phyloP scores from a whole-genome alignment of 208 protist genomes.

The Trypanosoma avium region DNA sequence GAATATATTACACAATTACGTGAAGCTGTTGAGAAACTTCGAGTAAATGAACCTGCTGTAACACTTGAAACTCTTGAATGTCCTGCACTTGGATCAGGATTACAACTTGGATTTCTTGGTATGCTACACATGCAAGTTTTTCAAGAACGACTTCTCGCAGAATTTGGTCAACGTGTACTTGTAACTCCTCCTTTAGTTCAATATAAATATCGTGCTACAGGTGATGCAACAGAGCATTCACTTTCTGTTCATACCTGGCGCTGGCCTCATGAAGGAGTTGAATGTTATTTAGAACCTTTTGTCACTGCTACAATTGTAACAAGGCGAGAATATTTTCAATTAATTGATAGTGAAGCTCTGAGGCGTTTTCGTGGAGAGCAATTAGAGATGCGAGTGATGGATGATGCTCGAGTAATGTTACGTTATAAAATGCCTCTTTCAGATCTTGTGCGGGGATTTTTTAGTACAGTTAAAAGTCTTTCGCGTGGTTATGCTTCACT shows the following conservation, averaged over 20 bases:
- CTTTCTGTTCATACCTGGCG: slow-evolving; percentile 79
- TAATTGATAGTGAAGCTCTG: slow-evolving; percentile 81
- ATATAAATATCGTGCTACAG: slow-evolving; percentile 74
- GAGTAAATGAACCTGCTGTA: slow-evolving; percentile 95
- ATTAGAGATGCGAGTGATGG: slow-evolving; percentile 72
- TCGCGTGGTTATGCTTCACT: slow-evolving; percentile 94
- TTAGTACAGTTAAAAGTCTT: slow-evolving; percentile 89
- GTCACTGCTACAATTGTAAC: slow-evolving; percentile 88
- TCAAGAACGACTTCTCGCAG: slow-evolving; percentile 92
- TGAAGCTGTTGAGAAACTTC: slow-evolving; percentile 90
- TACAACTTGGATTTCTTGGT: slow-evolving; percentile 97
- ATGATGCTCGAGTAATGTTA: slow-evolving; percentile 64
- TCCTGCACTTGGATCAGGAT: slow-evolving; percentile 88
- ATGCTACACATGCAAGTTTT: slow-evolving; percentile 99
- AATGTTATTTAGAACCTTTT: slow-evolving; percentile 89
- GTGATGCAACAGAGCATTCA: slow-evolving; percentile 33
- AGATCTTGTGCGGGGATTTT: slow-evolving; percentile 96
- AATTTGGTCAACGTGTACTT: slow-evolving; percentile 92
- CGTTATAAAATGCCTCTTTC: slow-evolving; percentile 92
- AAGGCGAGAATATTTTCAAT: slow-evolving; percentile 86
- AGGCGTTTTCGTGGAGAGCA: slow-evolving; percentile 67
- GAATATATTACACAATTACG: slow-evolving; percentile 84
- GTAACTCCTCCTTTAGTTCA: slow-evolving; percentile 94
- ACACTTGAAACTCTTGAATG: slow-evolving; percentile 81
- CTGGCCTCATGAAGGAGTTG: slow-evolving; percentile 84